Percentiles rank a stretch among this genome's conserved stretches.
Conservation (phyloP, 768 basidiomycete genomes). For the Punctularia strigosozonata region DNA sequence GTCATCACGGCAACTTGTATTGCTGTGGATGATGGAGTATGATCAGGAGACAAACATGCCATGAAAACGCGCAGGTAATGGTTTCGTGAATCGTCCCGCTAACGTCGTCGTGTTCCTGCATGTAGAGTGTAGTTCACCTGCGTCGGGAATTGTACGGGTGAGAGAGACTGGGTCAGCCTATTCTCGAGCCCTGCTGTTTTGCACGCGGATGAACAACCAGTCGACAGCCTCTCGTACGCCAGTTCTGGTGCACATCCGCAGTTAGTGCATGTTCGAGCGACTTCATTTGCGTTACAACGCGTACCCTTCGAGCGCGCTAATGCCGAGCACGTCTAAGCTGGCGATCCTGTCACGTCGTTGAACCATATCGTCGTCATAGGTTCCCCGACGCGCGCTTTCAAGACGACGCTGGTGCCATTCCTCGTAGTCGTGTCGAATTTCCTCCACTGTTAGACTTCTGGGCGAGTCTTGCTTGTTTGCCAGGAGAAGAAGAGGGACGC, state of each 20-base stretch:
- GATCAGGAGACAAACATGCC: too few relatives aligned
- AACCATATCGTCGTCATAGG: slow-evolving; percentile 17
- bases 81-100: too few relatives aligned
- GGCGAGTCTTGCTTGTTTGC: slow-evolving; percentile 95
- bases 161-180: too few relatives aligned
- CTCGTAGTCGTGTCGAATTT: slow-evolving; percentile 84
- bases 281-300: slow-evolving; percentile 7
- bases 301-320: slow-evolving; percentile 87
- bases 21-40: too few relatives aligned
- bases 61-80: too few relatives aligned
- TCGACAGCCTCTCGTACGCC: slow-evolving; percentile 86
- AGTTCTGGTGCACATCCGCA: slow-evolving; percentile 35
- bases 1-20: too few relatives aligned
- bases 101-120: too few relatives aligned
- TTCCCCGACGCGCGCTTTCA: slow-evolving; percentile 48
- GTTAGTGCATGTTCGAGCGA: background rate
- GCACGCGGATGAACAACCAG: slow-evolving; percentile 90
- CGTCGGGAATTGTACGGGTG: too few relatives aligned
- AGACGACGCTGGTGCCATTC: slow-evolving; percentile 73
- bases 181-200: slow-evolving; percentile 81
- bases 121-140: too few relatives aligned
- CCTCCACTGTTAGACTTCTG: slow-evolving; percentile 70
- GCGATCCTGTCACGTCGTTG: slow-evolving; percentile 27
- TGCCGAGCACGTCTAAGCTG: slow-evolving; percentile 62
- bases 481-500: slow-evolving; percentile 80